Evolutionary conservation across 2,329 filamentous ascomycete species (phyloP), one percentile per base, ranked within the genome.

Genomic region (Fusarium brevicatenulatum): DNA sequence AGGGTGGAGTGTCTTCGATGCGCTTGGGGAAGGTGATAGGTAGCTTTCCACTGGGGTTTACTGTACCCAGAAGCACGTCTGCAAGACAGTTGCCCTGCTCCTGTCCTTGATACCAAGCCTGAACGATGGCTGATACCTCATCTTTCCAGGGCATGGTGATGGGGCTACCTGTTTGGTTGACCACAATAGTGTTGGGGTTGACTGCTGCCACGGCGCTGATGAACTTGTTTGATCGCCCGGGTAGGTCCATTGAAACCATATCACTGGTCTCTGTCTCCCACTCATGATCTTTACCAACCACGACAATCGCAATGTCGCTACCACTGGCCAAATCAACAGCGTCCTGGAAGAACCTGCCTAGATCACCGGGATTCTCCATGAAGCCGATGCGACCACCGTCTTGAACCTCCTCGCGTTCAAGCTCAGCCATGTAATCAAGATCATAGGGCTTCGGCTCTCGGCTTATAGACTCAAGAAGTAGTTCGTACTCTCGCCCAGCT

Each of bases 1-100:
- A 93, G 0, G 90, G 89, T 5, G 91, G 91, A 74, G 92, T 93
- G 77, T 93, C 90, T 76, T 91, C 86, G 5, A 90, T 78, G 18
- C 50, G n/a, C 23, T 54, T 54, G 36, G 50, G 50, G 18, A 54
- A 39, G 9, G 50, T 54, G 1, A 54, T 54, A 7, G 50, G 50
- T 11, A 54, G 9, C 13, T 30, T 54, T 28, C 36, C 50, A 21
- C 34, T 39, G 19, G 55, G 55, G 19, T 47, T 57, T 5, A 39
- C 42, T 7, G 34, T 10, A 1, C 55, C 55, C 42, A 46, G 32
- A 13, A 57, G 16, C 9, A 57, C 32, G 11, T 57, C 55, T 19
- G 55, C 55, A 25, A 47, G 43, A 18, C 42, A 44, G 6, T 57
- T 57, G 3, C 55, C 42, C 9, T 44, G 42, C 7, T 57, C 55